Base-by-base conservation (phyloP, 2,329 filamentous ascomycete species). In the Xylariaceae sp. region DNA sequence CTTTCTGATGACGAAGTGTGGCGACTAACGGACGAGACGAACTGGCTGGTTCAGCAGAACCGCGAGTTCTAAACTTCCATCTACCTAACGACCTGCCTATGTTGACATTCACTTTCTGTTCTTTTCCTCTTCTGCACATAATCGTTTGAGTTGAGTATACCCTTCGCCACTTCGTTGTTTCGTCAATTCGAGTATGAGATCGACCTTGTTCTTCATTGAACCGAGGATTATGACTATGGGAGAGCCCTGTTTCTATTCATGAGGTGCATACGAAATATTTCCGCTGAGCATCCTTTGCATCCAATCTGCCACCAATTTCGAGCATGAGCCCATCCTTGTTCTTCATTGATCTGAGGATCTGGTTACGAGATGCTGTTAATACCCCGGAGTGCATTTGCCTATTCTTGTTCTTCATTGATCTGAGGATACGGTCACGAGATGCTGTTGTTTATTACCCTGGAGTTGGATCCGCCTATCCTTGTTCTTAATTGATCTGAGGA, bases 11-110 rank as follows among this genome's bases (percentile, higher is more conserved):
- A 59, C 1, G 70, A 73, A 13, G 60, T 72, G 4, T 71, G 69
- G 67, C 63, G 56, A 42, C 64, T 66, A 2, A 69, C 69, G 58
- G 65, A 66, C 11, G 69, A 72, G 61, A 47, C 47, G 1, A 69
- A 70, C 39, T 71, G 66, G 64, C 56, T 68, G 2, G 69, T 66
- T 1, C 62, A 64, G 37, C 60, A 64, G 42, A 61, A 62, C 53
- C 55, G 55, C 37, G 60, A 60, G 45, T 62, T 50, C 23, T 62
- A 60, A 44, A 59, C 30, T 4, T 30, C 4, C 1, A 30, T 5
- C 23, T 4, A 30, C 23, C 23, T 30, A 30, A 30, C 39, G 8
- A 2, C 23, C 11, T 11, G 9, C 13, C 37, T 5, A 11, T 47
- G 10, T 55, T 37, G 17, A 47, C 18, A n/a, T 11, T 53, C 13